Evolutionary conservation across 805 yeast species (phyloP), one percentile per base, ranked within the genome.

Genomic region (Myxozyma kluyveri): DNA sequence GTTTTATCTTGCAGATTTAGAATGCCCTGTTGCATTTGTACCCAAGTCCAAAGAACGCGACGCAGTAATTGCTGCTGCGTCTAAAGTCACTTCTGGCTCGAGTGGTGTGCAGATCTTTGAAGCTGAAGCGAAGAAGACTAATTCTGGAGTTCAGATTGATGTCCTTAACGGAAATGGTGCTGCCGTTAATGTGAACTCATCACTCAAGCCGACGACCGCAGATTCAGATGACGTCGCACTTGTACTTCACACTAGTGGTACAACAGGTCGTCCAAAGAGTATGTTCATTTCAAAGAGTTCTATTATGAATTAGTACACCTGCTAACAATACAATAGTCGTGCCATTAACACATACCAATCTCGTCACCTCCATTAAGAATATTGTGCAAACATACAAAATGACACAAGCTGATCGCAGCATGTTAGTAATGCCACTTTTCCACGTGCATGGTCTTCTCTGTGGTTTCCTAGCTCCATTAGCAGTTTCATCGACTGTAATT

Each of bases 371-470:
- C 6, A 79, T 82, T 67, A 56, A 65, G 23, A 84, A 84, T 70
- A 82, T 84, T 54, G 68, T 76, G 2, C 72, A 74, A 51, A 81
- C 88, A 2, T 84, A 84, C 65, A 70, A 72, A 24, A 66, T 84
- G 43, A 66, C 76, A 2, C 50, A 69, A 0, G 52, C 62, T 12
- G 90, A 84, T 63, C 65, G 76, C 27, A 72, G 84, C 2, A 83
- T 82, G 62, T 67, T 84, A 39, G 88, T 84, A 23, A 84, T 84
- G 90, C 90, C 90, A 1, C 67, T 84, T 36, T 84, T 84, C 74
- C 90, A 84, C 63, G 88, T 84, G 32, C 90, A 84, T 64, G 90
- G 90, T 0, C 69, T 84, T 43, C 76, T 83, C 56, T 84, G 86
- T 51, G 86, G 84, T 0, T 68, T 83, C 24, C 61, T 84, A 42